These are phyloP conservation scores for Chrysoporthe austroafricana DNA, from an alignment of 2,329 filamentous ascomycete species.

Conservation along the genomic window DNA sequence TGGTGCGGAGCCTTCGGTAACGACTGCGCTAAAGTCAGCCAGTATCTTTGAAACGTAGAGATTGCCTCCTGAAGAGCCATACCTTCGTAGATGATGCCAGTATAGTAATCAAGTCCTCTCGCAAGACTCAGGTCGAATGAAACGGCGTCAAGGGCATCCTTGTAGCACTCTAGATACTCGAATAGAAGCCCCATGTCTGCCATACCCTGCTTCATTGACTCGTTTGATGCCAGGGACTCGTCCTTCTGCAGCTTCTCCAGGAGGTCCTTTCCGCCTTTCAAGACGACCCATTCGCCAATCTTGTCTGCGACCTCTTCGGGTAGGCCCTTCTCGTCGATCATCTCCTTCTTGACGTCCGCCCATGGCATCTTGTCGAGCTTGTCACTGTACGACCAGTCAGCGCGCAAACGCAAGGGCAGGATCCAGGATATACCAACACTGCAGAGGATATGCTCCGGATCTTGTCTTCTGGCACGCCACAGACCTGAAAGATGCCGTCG, in stretches of 20 bases:
- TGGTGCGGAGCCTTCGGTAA: constrained; percentile 36
- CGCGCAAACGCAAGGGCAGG: neutral
- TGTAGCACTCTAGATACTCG: constrained; percentile 79
- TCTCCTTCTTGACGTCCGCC: constrained; percentile 88
- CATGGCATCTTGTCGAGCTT: constrained; percentile 94
- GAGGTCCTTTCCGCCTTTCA: constrained; percentile 70
- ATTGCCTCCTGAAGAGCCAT: constrained; percentile 20
- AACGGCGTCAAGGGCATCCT: constrained; percentile 67
- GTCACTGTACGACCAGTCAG: constrained; percentile 50
- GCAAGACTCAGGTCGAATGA: constrained; percentile 91
- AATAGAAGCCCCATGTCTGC: constrained; percentile 81
- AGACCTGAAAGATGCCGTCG: constrained; percentile 89
- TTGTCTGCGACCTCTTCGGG: constrained; percentile 77
- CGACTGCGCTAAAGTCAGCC: constrained; percentile 10
- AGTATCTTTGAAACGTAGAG: neutral
- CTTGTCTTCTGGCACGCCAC: constrained; percentile 84
- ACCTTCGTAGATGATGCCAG: constrained; percentile 40
- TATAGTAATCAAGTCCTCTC: constrained; percentile 87
- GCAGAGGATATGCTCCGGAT: constrained; percentile 88
- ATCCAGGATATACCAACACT: constrained; percentile 48
- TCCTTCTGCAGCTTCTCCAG: constrained; percentile 71
- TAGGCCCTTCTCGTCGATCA: constrained; percentile 90
- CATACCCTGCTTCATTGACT: constrained; percentile 76
- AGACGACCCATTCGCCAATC: constrained; percentile 83
- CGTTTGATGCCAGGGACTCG: constrained; percentile 69